Evolutionary conservation across 441 rosid species (phyloP).

Genomic region (Euphorbia celastroides): DNA sequence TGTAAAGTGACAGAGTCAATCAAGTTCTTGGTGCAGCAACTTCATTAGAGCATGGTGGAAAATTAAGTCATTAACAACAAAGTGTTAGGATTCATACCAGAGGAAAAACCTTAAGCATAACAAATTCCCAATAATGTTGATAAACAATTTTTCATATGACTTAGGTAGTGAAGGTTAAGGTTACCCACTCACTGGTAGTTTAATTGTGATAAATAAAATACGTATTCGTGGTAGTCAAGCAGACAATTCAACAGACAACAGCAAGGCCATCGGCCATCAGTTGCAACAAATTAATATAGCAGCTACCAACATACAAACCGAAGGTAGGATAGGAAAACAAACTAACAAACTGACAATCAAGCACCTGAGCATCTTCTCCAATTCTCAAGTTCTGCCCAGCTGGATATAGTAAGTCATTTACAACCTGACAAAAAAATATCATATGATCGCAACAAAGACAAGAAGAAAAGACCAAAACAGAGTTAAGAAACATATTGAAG

Average conservation of each 20-base stretch:
- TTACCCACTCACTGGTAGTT: neutral
- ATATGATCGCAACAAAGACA: neutral
- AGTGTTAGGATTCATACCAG: neutral
- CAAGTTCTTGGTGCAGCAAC: neutral
- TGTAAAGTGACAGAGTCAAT: constrained; percentile 7
- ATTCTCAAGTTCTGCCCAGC: constrained; percentile 96
- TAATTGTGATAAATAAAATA: no score
- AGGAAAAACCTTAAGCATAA: neutral
- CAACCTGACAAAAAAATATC: constrained; percentile 62
- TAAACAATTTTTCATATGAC: neutral
- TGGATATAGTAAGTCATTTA: constrained; percentile 94
- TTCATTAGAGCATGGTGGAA: neutral
- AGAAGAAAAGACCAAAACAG: neutral
- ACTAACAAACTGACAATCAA: constrained; percentile 8
- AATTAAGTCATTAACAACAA: neutral
- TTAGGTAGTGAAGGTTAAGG: neutral
- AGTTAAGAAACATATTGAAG: constrained; percentile 14
- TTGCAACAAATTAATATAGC: neutral
- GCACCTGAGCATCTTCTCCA: constrained; percentile 97
- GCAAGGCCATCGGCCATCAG: neutral
- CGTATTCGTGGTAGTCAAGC: neutral
- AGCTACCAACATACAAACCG: neutral
- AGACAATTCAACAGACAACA: neutral
- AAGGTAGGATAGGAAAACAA: neutral
- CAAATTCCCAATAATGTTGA: neutral